phyloP scores from a whole-genome alignment of 345 rosid genomes.

The Arabis alpina region DNA sequence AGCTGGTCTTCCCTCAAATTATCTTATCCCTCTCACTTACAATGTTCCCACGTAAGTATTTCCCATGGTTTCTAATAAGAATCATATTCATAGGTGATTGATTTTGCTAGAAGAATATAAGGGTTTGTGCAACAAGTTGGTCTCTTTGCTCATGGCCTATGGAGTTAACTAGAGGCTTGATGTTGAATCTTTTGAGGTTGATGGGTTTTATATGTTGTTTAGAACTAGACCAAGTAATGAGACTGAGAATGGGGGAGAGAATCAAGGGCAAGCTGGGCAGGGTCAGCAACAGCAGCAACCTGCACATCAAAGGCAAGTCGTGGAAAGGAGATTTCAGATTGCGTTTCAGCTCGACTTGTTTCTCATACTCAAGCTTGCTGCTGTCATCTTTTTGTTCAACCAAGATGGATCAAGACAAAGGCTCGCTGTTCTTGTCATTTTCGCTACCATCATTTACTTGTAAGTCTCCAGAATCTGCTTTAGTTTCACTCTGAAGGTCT shows the following conservation, averaged over 20 bases:
- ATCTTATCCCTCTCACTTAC: constrained; percentile 90
- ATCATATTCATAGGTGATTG: not conserved
- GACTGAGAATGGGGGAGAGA: constrained; percentile 36
- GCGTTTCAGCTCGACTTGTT: constrained; percentile 92
- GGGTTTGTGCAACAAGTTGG: constrained; percentile 16
- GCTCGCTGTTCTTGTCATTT: constrained; percentile 78
- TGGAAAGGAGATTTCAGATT: constrained; percentile 84
- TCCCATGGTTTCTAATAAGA: not conserved
- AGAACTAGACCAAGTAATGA: constrained; percentile 42
- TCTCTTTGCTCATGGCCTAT: not conserved
- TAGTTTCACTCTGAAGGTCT: not conserved
- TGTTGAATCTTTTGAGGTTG: not conserved
- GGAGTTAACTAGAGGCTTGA: not conserved
- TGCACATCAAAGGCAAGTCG: constrained; percentile 73
- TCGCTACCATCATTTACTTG: constrained; percentile 87
- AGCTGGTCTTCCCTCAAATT: constrained; percentile 69
- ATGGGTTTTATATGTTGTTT: constrained; percentile 13
- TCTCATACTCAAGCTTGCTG: constrained; percentile 90
- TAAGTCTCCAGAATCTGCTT: constrained; percentile 50
- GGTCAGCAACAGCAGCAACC: constrained; percentile 69
- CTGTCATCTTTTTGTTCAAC: constrained; percentile 90
- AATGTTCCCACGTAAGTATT: constrained; percentile 81
- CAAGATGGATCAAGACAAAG: constrained; percentile 99
- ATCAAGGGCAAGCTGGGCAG: constrained; percentile 47
- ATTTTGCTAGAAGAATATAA: not conserved